Conservation (phyloP, 495 filamentous ascomycete genomes). For the Penicillium paxilli region DNA sequence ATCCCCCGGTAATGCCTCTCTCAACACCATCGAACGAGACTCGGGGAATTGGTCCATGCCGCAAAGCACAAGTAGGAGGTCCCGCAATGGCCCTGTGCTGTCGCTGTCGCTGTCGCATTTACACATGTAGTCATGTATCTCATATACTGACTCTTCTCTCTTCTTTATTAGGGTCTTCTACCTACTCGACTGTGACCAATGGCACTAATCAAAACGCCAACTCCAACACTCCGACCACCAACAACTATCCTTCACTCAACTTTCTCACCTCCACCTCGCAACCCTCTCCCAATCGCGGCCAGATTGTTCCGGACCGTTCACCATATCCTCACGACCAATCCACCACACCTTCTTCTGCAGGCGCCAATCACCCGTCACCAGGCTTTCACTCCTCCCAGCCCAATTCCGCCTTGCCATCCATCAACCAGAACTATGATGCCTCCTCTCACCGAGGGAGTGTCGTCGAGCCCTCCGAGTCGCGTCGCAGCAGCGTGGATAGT, state of each 20-base stretch:
- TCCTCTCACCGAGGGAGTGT: constrained; percentile 48
- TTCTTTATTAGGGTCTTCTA: constrained; percentile 52
- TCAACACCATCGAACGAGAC: constrained; percentile 51
- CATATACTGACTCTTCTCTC: constrained; percentile 36
- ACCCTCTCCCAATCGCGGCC: constrained; percentile 49
- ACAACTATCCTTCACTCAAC: constrained; percentile 48
- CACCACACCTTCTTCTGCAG: constrained; percentile 45
- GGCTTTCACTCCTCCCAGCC: constrained; percentile 43
- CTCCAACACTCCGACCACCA: constrained; percentile 14
- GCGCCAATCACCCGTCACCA: constrained; percentile 44
- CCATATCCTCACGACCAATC: constrained; percentile 43
- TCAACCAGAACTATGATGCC: constrained; percentile 53
- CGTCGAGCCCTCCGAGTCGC: constrained; percentile 53
- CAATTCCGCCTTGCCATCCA: constrained; percentile 44
- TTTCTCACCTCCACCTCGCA: constrained; percentile 51
- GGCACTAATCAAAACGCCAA: constrained; percentile 38
- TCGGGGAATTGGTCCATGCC: constrained; percentile 55
- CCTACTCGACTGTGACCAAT: constrained; percentile 52
- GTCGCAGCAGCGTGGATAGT: constrained; percentile 78
- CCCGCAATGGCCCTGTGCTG: constrained; percentile 4
- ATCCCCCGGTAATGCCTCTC: constrained; percentile 44
- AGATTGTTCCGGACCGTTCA: constrained; percentile 46
- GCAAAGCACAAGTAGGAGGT: constrained; percentile 48
- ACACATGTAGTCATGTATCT: too few relatives aligned
- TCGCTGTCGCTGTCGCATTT: too few relatives aligned